These are phyloP conservation scores for Cephalotrichum gorgonifer DNA, from an alignment of 2,329 filamentous ascomycete species.

Conservation along the genomic window DNA sequence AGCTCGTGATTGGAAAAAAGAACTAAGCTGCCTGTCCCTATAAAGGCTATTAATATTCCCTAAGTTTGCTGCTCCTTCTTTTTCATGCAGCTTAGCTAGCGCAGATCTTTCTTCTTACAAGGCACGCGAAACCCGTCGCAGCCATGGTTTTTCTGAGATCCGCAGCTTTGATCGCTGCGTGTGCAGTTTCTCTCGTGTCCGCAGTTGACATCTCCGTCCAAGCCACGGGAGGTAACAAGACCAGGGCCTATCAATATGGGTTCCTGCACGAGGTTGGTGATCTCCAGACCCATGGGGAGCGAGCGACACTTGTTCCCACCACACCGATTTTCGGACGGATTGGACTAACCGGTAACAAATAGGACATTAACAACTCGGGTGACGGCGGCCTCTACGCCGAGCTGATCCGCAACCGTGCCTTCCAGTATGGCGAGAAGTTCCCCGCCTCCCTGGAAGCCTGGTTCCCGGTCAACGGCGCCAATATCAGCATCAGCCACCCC, in stretches of 20 bases:
- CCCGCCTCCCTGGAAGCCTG: slow-evolving; percentile 34
- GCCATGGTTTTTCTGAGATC: background rate
- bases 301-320: background rate
- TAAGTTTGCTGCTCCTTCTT: background rate
- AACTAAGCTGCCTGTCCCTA: too few relatives aligned
- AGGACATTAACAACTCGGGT: slow-evolving; percentile 58
- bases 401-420: slow-evolving; percentile 59
- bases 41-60: too few relatives aligned
- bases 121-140: too few relatives aligned
- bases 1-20: too few relatives aligned
- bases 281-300: background rate
- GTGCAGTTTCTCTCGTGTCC: slow-evolving; percentile 3
- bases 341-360: background rate
- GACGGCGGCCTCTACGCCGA: slow-evolving; percentile 67
- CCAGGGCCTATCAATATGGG: slow-evolving; percentile 32
- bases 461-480: slow-evolving; percentile 27
- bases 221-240: slow-evolving; percentile 27
- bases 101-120: background rate
- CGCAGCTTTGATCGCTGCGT: background rate
- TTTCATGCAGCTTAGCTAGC: background rate
- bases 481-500: slow-evolving; percentile 34
- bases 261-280: slow-evolving; percentile 30
- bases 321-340: background rate
- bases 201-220: slow-evolving; percentile 26
- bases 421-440: slow-evolving; percentile 41